Evolutionary conservation across 495 filamentous ascomycete species (phyloP).

Genomic region (Neurospora discreta): DNA sequence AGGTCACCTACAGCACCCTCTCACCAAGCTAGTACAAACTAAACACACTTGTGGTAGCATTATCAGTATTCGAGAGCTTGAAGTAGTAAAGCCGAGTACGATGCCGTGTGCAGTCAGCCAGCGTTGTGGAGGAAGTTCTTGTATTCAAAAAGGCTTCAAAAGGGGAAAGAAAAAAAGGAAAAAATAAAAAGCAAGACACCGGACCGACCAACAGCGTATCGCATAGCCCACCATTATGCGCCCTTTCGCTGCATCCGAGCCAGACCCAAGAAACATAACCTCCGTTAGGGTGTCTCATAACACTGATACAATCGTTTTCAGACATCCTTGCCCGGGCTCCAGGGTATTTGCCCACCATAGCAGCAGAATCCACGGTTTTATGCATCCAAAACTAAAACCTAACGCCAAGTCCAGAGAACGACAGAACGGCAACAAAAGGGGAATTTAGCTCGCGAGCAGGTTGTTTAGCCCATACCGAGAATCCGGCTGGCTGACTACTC

Average conservation of each 20-base stretch:
- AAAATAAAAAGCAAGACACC: not conserved
- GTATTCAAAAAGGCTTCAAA: not conserved
- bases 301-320: not conserved
- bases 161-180: not conserved
- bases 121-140: not conserved
- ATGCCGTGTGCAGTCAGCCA: not conserved
- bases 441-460: constrained; percentile 24
- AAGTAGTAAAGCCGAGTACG: not conserved
- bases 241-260: not conserved
- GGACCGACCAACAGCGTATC: not conserved
- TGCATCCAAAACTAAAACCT: not conserved
- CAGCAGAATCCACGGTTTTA: not conserved
- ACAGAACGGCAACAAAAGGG: not conserved
- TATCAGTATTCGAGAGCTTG: not conserved
- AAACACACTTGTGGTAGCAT: not conserved
- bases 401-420: not conserved
- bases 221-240: not conserved
- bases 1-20: not conserved
- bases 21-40: not conserved
- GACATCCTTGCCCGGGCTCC: not conserved
- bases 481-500: constrained; percentile 30
- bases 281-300: not conserved
- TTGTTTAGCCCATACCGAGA: constrained; percentile 34
- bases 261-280: not conserved
- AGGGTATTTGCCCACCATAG: not conserved